Base-by-base conservation (phyloP, 1,284 basidiomycete genomes). In the Boletus sp. region DNA sequence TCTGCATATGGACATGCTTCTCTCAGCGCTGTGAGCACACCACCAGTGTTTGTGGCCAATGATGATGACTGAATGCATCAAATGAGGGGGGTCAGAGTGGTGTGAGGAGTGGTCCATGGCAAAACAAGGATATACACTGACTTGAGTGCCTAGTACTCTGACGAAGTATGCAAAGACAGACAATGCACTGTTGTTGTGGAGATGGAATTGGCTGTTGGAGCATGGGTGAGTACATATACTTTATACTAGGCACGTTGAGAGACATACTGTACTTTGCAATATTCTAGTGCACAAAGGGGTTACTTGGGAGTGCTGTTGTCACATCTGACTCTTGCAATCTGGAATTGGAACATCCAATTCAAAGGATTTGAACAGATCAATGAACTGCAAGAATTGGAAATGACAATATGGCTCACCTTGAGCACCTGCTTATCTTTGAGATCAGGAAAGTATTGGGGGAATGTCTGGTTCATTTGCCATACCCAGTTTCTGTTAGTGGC, bases 291-390 rank as follows among this genome's bases (percentile, higher is more conserved):
- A 81, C 81, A 63, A 85, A 85, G 58, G 81, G 74, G 54, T 79
- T 79, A 55, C 84, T 83, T 0, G 83, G 84, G 61, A 78, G 70
- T 14, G 73, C 65, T 11, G 59, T 65, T 21, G 71, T 71, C 30
- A 77, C 69, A 37, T 80, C 78, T 3, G 74, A 75, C 60, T 79
- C 82, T 10, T 79, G 79, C 3, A 83, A 76, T 30, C 83, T 74
- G 5, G 80, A 81, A 66, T 84, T 83, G 16, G 79, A 76, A 67
- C 82, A 83, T 11, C 83, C 85, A 53, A 87, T 74, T 85, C 85
- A 87, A 55, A 86, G 77, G 37, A 80, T 64, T 74, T 82, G 7
- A 25, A 30, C 1, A 23, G 3, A n/a, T 55, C 47, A 27, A 58
- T 17, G 11, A 10, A 19, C 19, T 13, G 23, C 35, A 13, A 35